These are phyloP conservation scores for Paragyromitra xinjiangensis DNA, from an alignment of 495 filamentous ascomycete genomes.

Conservation along the genomic window DNA sequence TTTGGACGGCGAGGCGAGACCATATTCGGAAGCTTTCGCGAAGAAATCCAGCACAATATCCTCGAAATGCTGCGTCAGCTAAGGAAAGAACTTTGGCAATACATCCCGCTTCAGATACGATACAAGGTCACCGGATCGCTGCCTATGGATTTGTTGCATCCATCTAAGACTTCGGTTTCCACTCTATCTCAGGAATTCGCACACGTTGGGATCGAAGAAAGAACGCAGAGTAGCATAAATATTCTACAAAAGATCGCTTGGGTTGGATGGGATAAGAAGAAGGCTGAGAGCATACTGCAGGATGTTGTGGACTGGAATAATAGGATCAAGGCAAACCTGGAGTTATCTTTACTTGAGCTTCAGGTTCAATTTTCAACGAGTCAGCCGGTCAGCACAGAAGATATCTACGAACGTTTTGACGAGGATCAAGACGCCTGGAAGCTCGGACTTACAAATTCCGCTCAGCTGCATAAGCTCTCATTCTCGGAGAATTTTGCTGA, in stretches of 20 bases:
- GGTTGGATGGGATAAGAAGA: conserved; percentile 58
- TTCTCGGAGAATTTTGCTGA: conserved; percentile 5
- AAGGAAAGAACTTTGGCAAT: conserved; percentile 4
- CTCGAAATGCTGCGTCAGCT: conserved; percentile 5
- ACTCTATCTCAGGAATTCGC: neutral
- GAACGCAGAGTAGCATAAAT: neutral
- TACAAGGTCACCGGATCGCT: neutral
- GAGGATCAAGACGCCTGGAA: conserved; percentile 21
- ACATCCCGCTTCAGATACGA: neutral
- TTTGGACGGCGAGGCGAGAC: neutral
- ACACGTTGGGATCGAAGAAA: neutral
- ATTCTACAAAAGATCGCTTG: conserved; percentile 33
- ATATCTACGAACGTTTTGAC: conserved; percentile 12
- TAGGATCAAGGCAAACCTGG: conserved; percentile 56
- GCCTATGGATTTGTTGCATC: neutral
- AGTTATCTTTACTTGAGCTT: conserved; percentile 49
- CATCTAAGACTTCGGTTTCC: neutral
- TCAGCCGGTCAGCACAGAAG: neutral
- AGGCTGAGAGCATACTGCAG: conserved; percentile 51
- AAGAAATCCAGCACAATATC: conserved; percentile 6
- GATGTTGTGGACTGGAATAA: conserved; percentile 57
- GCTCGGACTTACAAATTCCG: conserved; percentile 2
- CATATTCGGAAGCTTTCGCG: conserved; percentile 12
- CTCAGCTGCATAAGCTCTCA: neutral
- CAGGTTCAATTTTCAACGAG: neutral